Conservation (phyloP, 352 stramenopile genomes). For the Phytophthora brassicae region DNA sequence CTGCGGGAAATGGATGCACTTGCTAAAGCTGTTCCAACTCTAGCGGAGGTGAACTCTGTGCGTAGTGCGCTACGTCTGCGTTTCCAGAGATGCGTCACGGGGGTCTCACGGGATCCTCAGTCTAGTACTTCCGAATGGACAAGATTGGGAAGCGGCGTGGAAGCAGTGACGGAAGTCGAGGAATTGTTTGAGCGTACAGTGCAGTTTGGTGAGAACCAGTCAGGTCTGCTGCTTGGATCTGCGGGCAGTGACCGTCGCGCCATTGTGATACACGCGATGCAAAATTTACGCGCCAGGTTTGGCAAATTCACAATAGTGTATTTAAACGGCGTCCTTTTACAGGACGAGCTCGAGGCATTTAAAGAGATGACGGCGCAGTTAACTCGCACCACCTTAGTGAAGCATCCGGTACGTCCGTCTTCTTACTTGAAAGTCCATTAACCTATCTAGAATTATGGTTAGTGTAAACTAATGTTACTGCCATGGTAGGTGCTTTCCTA, state of each 20-base stretch:
- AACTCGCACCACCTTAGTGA: conserved; percentile 49
- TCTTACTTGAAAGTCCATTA: neutral
- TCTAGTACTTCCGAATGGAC: neutral
- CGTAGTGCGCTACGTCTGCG: conserved; percentile 44
- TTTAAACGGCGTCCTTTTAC: conserved; percentile 74
- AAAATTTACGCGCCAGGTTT: conserved; percentile 39
- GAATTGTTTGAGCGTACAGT: conserved; percentile 73
- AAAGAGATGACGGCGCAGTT: conserved; percentile 81
- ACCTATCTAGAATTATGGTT: neutral
- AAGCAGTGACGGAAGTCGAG: conserved; percentile 43
- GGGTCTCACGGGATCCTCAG: neutral
- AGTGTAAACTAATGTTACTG: neutral
- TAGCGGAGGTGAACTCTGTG: conserved; percentile 34
- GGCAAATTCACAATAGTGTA: conserved; percentile 66
- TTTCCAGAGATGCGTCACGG: conserved; percentile 30
- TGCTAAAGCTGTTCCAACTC: neutral
- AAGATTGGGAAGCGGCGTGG: neutral
- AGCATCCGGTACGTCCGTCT: conserved; percentile 46
- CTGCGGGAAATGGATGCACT: too few species aligned
- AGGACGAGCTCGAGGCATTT: conserved; percentile 86
- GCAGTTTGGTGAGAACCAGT: conserved; percentile 75
- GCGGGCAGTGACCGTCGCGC: conserved; percentile 46
- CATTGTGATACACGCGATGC: conserved; percentile 57
- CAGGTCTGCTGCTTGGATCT: conserved; percentile 68
- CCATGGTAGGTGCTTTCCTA: conserved; percentile 56